Base-by-base conservation (phyloP, 768 basidiomycete genomes). In the Tylopilus felleus region DNA sequence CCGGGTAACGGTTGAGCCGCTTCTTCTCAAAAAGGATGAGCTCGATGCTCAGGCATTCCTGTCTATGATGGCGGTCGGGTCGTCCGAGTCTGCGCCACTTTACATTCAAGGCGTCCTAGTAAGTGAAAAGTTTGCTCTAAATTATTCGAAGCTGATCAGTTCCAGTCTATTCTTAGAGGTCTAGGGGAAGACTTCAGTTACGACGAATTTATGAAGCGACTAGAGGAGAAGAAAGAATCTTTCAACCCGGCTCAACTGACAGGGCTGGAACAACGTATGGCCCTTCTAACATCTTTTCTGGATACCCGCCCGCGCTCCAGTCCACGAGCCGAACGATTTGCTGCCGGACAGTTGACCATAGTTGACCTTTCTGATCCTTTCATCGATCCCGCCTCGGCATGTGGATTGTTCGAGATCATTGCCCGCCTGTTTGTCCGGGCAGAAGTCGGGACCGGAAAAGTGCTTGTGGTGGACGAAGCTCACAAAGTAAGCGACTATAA, bases 361-460 rank as follows among this genome's bases (percentile, higher is more conserved):
- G 64, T 88, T 4, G 88, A 89, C 56, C 71, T 88, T 0, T 86
- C 88, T 0, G 88, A 88, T 52, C 85, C 88, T 0, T 89, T 89
- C 58, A 77, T 88, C 10, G 88, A 90, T 60, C 70, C 82, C 1
- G 74, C 74, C 0, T 80, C 84, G 1, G 88, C 88, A 2, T 87
- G 86, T 57, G 80, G 80, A 0, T 65, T 89, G 4, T 90, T 89
- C 50, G 85, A 90, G 52, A 86, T 90, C 8, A 67, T 89, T 1
- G 76, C 80, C 0, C 76, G 87, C 35, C 61, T 86, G 1, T 90
- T 89, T 58, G 76, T 86, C 12, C 76, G 86, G 25, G 77, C 82
- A 1, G 71, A 81, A 1, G 75, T 85, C 3, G 74, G 69, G 4
- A 83, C 82, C 0, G 86, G 86, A 6, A 88, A 88, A 52, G 79